These are phyloP conservation scores for Yamadazyma mexicana DNA, from an alignment of 1,139 yeast genomes.

Conservation along the genomic window DNA sequence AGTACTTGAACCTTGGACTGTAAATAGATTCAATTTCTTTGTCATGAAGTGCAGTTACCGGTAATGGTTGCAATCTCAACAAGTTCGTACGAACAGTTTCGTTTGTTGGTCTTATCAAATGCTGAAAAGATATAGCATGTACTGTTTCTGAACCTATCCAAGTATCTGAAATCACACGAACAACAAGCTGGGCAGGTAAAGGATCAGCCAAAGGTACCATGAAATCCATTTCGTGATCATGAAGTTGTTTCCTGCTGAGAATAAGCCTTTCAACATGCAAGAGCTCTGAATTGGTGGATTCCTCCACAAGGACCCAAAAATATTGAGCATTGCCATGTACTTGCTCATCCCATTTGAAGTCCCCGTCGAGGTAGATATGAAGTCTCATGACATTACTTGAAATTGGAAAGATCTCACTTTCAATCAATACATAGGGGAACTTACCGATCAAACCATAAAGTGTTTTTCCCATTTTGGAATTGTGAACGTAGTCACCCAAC, in stretches of 20 bases:
- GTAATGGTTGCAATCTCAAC: conserved; percentile 80
- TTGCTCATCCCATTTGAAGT: conserved; percentile 80
- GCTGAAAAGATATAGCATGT: conserved; percentile 85
- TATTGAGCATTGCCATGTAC: conserved; percentile 82
- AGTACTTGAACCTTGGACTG: conserved; percentile 66
- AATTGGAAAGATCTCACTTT: conserved; percentile 87
- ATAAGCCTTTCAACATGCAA: conserved; percentile 83
- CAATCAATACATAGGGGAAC: conserved; percentile 73
- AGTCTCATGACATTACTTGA: conserved; percentile 85
- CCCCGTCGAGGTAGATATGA: conserved; percentile 68
- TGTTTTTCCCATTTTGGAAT: conserved; percentile 66
- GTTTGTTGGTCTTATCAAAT: conserved; percentile 82
- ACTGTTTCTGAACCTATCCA: conserved; percentile 89
- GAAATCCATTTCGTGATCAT: conserved; percentile 77
- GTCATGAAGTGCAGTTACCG: conserved; percentile 76
- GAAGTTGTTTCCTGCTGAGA: conserved; percentile 58
- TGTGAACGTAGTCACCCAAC: conserved; percentile 87
- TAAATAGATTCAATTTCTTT: conserved; percentile 69
- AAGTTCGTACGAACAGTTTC: conserved; percentile 84
- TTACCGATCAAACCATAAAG: conserved; percentile 62
- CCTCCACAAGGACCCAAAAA: conserved; percentile 93
- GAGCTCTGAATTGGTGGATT: conserved; percentile 70
- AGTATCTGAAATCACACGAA: conserved; percentile 75
- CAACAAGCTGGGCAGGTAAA: conserved; percentile 80
- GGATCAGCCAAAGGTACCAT: conserved; percentile 92